Evolutionary conservation across 1,284 basidiomycete species (phyloP).

Genomic region (Austroboletus niveus): DNA sequence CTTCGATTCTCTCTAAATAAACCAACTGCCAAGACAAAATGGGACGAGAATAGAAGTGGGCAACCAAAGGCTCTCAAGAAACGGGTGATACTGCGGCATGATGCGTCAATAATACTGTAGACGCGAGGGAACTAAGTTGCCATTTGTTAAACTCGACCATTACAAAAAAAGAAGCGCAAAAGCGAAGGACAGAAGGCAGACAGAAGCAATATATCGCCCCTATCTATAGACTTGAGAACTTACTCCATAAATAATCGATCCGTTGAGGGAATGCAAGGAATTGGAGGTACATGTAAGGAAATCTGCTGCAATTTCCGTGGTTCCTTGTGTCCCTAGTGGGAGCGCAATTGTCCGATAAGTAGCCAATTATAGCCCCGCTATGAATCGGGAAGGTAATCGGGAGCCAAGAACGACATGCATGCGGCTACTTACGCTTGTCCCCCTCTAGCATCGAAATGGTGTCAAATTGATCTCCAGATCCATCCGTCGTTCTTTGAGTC

Average conservation of each 20-base stretch:
- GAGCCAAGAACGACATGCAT: slow-evolving; percentile 6
- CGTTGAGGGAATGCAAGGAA: neutral
- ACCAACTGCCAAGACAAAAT: slow-evolving; percentile 8
- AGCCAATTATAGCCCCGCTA: slow-evolving; percentile 2
- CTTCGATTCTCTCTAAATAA: slow-evolving; percentile 8
- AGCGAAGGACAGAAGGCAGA: neutral
- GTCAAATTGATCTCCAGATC: slow-evolving; percentile 41
- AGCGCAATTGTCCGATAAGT: neutral
- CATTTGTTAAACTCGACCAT: neutral
- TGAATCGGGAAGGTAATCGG: slow-evolving; percentile 9
- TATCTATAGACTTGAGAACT: slow-evolving; percentile 4
- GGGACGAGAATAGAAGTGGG: slow-evolving; percentile 13
- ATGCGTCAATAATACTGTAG: neutral
- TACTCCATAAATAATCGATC: neutral
- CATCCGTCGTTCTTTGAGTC: slow-evolving; percentile 39
- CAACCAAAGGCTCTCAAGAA: slow-evolving; percentile 3
- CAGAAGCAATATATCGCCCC: neutral
- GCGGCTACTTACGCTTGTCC: neutral
- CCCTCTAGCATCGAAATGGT: slow-evolving; percentile 1
- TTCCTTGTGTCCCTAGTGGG: neutral
- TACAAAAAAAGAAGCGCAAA: neutral
- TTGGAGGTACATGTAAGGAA: slow-evolving; percentile 1
- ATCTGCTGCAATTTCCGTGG: slow-evolving; percentile 2
- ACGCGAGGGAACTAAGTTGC: slow-evolving; percentile 3
- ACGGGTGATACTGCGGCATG: slow-evolving; percentile 1